phyloP scores from a whole-genome alignment of 495 filamentous ascomycete species.

The Penicillium canariense region DNA sequence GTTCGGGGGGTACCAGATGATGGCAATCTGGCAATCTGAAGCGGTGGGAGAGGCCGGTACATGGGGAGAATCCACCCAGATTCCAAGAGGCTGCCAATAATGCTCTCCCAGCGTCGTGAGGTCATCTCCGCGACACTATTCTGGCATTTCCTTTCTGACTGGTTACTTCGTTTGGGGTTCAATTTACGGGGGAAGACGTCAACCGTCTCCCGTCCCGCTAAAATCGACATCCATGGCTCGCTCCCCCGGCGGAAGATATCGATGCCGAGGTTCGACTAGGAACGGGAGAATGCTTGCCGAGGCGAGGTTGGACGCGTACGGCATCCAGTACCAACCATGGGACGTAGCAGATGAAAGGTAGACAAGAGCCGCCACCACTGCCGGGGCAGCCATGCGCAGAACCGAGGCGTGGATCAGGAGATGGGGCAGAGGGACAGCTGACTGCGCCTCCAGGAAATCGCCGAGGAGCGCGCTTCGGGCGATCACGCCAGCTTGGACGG shows the following conservation, averaged over 20 bases:
- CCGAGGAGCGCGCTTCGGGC: slow-evolving; percentile 10
- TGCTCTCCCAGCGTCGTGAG: not conserved
- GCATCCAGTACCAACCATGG: not conserved
- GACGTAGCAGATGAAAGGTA: not conserved
- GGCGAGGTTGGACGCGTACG: not conserved
- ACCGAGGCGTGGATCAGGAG: slow-evolving; percentile 19
- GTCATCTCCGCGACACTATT: not conserved
- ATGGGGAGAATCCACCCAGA: not conserved
- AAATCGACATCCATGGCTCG: not conserved
- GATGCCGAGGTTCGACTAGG: not conserved
- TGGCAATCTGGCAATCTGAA: slow-evolving; percentile 17
- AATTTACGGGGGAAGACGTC: too few species aligned
- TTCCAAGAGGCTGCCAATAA: slow-evolving; percentile 4
- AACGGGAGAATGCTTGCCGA: not conserved
- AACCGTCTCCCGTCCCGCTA: too few species aligned
- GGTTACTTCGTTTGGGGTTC: not conserved
- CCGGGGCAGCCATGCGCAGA: slow-evolving; percentile 3
- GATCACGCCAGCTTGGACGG: not conserved
- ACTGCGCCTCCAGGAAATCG: slow-evolving; percentile 8
- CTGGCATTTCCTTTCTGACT: not conserved
- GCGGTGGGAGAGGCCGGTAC: slow-evolving; percentile 4
- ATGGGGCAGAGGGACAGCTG: slow-evolving; percentile 12
- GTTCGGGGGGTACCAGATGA: slow-evolving; percentile 22
- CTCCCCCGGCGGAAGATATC: not conserved
- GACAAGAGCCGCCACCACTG: slow-evolving; percentile 4